These are phyloP conservation scores for Beauveria sp. DNA, from an alignment of 2,329 filamentous ascomycete species.

Conservation along the genomic window DNA sequence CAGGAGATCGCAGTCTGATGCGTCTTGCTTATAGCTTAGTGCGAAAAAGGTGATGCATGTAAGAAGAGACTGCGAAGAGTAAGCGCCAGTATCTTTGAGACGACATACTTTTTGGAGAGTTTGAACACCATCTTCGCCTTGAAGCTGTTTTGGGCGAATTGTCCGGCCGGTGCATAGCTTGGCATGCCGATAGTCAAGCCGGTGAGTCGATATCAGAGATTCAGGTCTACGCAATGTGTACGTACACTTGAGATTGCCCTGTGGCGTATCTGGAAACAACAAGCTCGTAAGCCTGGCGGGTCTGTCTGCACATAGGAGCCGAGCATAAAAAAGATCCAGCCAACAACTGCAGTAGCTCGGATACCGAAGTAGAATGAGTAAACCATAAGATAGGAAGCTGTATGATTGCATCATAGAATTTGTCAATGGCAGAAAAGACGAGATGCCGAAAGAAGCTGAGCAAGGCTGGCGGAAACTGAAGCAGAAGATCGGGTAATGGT, in stretches of 20 bases:
- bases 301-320: neutral
- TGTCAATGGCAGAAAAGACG: neutral
- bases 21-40: neutral
- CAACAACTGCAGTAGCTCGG: neutral
- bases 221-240: neutral
- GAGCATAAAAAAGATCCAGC: neutral
- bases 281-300: neutral
- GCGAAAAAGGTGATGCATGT: neutral
- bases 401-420: neutral
- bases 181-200: neutral
- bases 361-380: neutral
- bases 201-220: neutral
- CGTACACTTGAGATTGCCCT: neutral
- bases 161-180: neutral
- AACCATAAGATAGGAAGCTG: neutral
- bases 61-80: neutral
- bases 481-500: neutral
- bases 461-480: neutral
- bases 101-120: neutral
- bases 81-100: neutral
- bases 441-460: neutral
- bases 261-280: neutral
- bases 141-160: neutral
- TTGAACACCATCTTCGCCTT: neutral
- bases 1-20: neutral